Evolutionary conservation across 2,329 filamentous ascomycete genomes (phyloP).

Genomic region (Septoria linicola): DNA sequence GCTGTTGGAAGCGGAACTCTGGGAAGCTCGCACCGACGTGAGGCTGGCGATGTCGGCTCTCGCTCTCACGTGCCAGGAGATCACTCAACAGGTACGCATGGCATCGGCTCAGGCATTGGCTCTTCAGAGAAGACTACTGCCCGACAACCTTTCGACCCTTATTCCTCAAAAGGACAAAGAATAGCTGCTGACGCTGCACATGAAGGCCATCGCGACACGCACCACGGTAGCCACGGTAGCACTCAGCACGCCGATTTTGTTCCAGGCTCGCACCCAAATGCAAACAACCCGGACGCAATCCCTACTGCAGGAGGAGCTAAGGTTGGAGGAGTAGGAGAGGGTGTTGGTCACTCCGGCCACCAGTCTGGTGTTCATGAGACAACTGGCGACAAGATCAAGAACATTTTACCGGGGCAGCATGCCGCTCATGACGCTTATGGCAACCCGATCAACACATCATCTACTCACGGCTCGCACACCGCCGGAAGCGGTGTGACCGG

Average conservation of each 20-base stretch:
- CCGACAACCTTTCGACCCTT: constrained; percentile 23
- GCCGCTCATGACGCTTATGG: constrained; percentile 16
- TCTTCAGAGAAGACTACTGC: constrained; percentile 15
- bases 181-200: constrained; percentile 18
- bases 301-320: constrained; percentile 32
- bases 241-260: constrained; percentile 11
- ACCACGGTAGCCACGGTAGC: not conserved
- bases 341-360: constrained; percentile 13
- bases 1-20: constrained; percentile 8
- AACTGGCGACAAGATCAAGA: constrained; percentile 10
- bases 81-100: constrained; percentile 12
- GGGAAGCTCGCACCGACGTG: constrained; percentile 14
- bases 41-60: constrained; percentile 12
- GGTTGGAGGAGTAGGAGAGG: constrained; percentile 23
- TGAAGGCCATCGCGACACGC: constrained; percentile 2
- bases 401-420: constrained; percentile 14
- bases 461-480: not conserved
- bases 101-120: not conserved
- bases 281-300: constrained; percentile 32
- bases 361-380: constrained; percentile 14
- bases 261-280: constrained; percentile 19
- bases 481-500: not conserved
- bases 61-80: not conserved
- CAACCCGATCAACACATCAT: constrained; percentile 9
- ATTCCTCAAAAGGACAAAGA: constrained; percentile 22